These are phyloP conservation scores for Apiospora malaysiana DNA, from an alignment of 2,329 filamentous ascomycete genomes.

Conservation along the genomic window DNA sequence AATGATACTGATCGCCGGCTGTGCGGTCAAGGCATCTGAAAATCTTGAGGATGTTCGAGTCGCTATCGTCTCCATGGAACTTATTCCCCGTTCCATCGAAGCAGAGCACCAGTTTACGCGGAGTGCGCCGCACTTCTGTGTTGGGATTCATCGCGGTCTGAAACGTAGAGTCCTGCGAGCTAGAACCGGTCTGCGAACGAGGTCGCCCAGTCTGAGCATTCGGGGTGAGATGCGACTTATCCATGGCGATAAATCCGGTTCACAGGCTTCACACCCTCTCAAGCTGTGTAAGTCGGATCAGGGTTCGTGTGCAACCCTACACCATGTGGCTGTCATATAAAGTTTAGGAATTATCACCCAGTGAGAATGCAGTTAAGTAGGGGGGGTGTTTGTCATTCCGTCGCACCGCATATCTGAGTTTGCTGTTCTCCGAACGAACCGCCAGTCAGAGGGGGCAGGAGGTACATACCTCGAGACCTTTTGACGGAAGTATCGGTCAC, in stretches of 20 bases:
- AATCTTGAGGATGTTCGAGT: conserved; percentile 73
- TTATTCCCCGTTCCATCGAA: conserved; percentile 71
- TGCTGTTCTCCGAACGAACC: neutral
- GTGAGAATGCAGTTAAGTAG: neutral
- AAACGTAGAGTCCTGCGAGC: conserved; percentile 22
- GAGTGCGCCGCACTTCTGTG: conserved; percentile 28
- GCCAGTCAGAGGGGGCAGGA: neutral
- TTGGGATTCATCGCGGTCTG: conserved; percentile 29
- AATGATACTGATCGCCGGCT: conserved; percentile 58
- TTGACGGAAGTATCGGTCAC: neutral
- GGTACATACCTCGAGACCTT: neutral
- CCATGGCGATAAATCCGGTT: conserved; percentile 11
- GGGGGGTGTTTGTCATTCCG: neutral
- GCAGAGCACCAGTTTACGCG: conserved; percentile 61
- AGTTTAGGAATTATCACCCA: neutral
- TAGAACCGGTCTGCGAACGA: conserved; percentile 16
- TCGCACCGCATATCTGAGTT: neutral
- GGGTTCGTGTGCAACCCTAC: neutral
- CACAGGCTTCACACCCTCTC: neutral
- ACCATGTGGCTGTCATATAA: neutral
- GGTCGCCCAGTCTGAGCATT: neutral
- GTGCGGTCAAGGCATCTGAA: conserved; percentile 72
- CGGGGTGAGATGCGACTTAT: conserved; percentile 33
- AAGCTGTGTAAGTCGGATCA: neutral
- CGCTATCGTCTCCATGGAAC: conserved; percentile 66